Evolutionary conservation across 2,329 filamentous ascomycete species (phyloP).

Genomic region (Curvularia hawaiiensis): DNA sequence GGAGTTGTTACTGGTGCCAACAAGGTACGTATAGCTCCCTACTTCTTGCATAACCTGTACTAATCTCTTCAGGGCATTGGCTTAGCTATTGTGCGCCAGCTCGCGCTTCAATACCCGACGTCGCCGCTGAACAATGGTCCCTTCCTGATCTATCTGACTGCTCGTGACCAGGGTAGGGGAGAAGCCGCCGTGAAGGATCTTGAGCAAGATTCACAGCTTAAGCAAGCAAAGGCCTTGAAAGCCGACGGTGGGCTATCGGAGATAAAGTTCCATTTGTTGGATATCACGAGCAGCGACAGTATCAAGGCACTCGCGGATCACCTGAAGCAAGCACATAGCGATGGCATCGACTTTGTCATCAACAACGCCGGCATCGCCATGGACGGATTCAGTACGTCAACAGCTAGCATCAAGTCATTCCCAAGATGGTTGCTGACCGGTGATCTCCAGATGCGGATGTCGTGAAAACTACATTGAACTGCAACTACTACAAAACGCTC

Average conservation of each 20-base stretch:
- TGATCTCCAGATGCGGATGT: constrained; percentile 48
- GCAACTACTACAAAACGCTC: constrained; percentile 61
- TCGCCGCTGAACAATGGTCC: constrained; percentile 55
- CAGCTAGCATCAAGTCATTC: too few species aligned
- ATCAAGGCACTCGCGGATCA: constrained; percentile 51
- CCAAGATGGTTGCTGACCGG: background rate
- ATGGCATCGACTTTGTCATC: constrained; percentile 59
- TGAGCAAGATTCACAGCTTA: constrained; percentile 52
- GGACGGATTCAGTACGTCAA: constrained; percentile 50
- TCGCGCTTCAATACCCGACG: constrained; percentile 59
- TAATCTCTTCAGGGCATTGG: constrained; percentile 48
- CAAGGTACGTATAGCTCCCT: constrained; percentile 46
- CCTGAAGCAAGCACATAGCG: constrained; percentile 52
- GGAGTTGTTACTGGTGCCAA: constrained; percentile 62
- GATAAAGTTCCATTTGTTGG: constrained; percentile 55
- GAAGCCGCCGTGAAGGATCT: constrained; percentile 54
- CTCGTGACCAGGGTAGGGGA: constrained; percentile 55
- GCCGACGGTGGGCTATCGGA: constrained; percentile 47
- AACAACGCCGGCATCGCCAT: constrained; percentile 60
- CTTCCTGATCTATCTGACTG: constrained; percentile 60
- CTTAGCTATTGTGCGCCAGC: constrained; percentile 58
- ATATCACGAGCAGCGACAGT: constrained; percentile 55
- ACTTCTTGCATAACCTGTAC: constrained; percentile 6
- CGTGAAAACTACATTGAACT: constrained; percentile 55
- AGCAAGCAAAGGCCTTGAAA: constrained; percentile 53